phyloP scores from a whole-genome alignment of 768 basidiomycete species.

The Russula sp. region DNA sequence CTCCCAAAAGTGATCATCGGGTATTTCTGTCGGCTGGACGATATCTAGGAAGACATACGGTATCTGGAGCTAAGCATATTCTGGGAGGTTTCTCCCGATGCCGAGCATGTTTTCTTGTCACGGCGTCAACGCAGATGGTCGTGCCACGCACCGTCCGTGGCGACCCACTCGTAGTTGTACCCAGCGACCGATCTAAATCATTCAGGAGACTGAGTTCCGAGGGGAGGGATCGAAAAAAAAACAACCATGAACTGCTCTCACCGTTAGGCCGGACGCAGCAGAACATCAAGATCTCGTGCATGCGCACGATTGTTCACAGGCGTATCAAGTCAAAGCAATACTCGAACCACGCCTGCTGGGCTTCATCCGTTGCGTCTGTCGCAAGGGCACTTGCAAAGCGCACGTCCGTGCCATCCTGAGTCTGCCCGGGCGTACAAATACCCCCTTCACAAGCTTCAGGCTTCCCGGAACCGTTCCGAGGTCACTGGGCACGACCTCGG shows the following conservation, averaged over 20 bases:
- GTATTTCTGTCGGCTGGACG: conserved; percentile 14
- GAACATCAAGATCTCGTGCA: conserved; percentile 38
- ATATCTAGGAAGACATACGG: neutral
- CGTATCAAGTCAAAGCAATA: conserved; percentile 40
- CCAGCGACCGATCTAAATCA: conserved; percentile 45
- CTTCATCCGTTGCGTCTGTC: conserved; percentile 38
- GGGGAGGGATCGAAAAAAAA: neutral
- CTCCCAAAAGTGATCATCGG: conserved; percentile 14
- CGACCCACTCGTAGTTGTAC: conserved; percentile 35
- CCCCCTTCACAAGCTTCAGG: conserved; percentile 30
- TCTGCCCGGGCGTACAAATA: conserved; percentile 55
- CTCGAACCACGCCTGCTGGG: conserved; percentile 36
- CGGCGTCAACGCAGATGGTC: neutral
- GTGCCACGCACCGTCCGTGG: conserved; percentile 39
- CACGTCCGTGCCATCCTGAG: conserved; percentile 53
- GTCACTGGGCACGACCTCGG: conserved; percentile 46
- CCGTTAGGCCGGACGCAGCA: conserved; percentile 47
- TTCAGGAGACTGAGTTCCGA: conserved; percentile 43
- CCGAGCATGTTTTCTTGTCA: too few relatives aligned
- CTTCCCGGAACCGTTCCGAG: conserved; percentile 15
- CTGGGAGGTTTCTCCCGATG: too few relatives aligned
- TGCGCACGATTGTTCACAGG: conserved; percentile 43
- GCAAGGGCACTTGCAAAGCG: conserved; percentile 43
- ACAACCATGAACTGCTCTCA: conserved; percentile 52
- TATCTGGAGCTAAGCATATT: too few relatives aligned